Percentiles rank a stretch among this genome's conserved stretches.
phyloP scores from a whole-genome alignment of 331 rosid species.

The Malus hybrid region DNA sequence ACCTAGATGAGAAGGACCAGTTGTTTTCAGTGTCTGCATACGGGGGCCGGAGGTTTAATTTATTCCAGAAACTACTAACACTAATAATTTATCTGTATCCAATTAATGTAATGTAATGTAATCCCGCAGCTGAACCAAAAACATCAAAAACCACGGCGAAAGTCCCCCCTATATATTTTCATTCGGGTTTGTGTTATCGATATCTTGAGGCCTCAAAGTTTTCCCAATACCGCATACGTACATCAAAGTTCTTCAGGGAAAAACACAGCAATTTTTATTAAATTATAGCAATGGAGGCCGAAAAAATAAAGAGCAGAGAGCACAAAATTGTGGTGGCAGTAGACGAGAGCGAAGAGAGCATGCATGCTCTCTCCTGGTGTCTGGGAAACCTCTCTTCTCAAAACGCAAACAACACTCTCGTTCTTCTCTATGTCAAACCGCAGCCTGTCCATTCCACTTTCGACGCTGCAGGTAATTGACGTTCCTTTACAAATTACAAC shows the following conservation, averaged over 20 bases:
- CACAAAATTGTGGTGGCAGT: slow-evolving; percentile 65
- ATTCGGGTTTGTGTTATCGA: slow-evolving; percentile 14
- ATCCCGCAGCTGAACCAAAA: not conserved
- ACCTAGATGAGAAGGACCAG: not conserved
- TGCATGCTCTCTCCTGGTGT: slow-evolving; percentile 77
- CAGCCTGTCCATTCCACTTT: slow-evolving; percentile 44
- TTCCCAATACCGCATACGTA: not conserved
- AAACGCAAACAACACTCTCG: slow-evolving; percentile 35
- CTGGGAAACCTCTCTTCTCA: slow-evolving; percentile 44
- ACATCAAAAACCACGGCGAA: not conserved
- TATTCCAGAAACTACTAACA: too few relatives aligned
- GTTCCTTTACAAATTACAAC: not conserved
- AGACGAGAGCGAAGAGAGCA: slow-evolving; percentile 86
- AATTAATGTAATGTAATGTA: not conserved
- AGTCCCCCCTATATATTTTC: slow-evolving; percentile 2
- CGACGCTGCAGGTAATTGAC: slow-evolving; percentile 56
- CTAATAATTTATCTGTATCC: not conserved
- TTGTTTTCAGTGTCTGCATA: not conserved
- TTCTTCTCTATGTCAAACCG: slow-evolving; percentile 73
- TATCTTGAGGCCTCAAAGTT: slow-evolving; percentile 20
- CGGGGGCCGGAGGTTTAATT: too few relatives aligned
- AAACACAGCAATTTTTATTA: not conserved
- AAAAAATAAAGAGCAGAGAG: slow-evolving; percentile 26
- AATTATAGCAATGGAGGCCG: not conserved
- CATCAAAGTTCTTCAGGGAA: not conserved